phyloP scores from a whole-genome alignment of 176 grass and related monocot species.

The Rhynchospora tenuis region DNA sequence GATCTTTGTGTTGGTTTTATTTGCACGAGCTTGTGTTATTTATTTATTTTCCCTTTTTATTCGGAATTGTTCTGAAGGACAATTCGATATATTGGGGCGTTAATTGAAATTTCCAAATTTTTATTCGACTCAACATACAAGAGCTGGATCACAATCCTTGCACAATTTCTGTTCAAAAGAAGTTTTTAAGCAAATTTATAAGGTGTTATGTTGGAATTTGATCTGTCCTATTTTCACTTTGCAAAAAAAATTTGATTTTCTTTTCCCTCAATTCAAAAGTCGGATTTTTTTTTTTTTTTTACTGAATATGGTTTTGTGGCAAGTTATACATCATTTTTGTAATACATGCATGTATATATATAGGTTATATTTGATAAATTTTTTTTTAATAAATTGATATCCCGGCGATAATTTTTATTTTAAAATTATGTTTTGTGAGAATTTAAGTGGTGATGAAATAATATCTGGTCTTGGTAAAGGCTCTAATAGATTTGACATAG shows the following conservation, averaged over 20 bases:
- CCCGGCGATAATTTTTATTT: not conserved
- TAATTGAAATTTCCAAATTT: not conserved
- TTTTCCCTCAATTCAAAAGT: not conserved
- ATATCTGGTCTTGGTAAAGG: not conserved
- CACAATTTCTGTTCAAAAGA: not conserved
- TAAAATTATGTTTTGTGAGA: not conserved
- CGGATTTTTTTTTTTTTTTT: no score
- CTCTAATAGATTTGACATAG: not conserved
- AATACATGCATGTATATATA: not conserved
- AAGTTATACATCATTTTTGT: not conserved
- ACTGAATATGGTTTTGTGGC: not conserved
- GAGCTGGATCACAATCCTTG: not conserved
- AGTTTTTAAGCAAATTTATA: not conserved
- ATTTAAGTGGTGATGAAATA: not conserved
- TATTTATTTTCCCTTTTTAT: not conserved
- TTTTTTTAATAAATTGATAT: not conserved
- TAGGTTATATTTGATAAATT: not conserved
- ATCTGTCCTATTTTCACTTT: not conserved
- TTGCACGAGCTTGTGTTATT: conserved; percentile 1
- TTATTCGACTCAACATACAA: not conserved
- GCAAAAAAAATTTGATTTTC: no score
- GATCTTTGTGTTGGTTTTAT: not conserved
- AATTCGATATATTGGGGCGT: not conserved
- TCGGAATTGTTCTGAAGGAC: not conserved
- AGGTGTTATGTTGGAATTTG: not conserved